Conservation (phyloP, 306 rosid genomes). For the Begonia peltatifolia region DNA sequence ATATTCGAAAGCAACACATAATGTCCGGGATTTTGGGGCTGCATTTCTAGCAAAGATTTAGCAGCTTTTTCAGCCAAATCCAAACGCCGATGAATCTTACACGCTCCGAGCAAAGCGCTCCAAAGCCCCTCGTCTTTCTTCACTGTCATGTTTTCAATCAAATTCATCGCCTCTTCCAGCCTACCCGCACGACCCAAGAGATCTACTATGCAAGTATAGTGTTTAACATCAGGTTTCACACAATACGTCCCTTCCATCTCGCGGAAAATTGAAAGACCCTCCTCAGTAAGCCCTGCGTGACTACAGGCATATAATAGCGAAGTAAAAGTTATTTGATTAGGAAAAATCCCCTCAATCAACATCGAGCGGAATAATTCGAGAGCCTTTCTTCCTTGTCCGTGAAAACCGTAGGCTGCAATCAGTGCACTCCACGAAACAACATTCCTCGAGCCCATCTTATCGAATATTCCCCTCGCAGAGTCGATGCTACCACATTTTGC, state of each 20-base stretch:
- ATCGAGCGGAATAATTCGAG: slow-evolving; percentile 40
- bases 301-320: slow-evolving; percentile 79
- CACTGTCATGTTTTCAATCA: slow-evolving; percentile 35
- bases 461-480: slow-evolving; percentile 47
- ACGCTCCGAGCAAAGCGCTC: slow-evolving; percentile 78
- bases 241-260: slow-evolving; percentile 43
- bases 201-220: slow-evolving; percentile 70
- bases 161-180: slow-evolving; percentile 45
- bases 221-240: slow-evolving; percentile 58
- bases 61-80: slow-evolving; percentile 62
- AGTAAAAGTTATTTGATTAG: slow-evolving; percentile 47
- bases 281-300: slow-evolving; percentile 53
- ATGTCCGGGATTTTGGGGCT: slow-evolving; percentile 57
- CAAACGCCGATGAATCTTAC: slow-evolving; percentile 46
- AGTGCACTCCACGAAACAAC: slow-evolving; percentile 76
- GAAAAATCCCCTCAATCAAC: slow-evolving; percentile 34
- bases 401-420: slow-evolving; percentile 72
- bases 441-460: slow-evolving; percentile 48
- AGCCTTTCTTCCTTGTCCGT: slow-evolving; percentile 56
- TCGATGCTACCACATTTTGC: slow-evolving; percentile 61
- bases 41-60: slow-evolving; percentile 42
- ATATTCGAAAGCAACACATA: slow-evolving; percentile 65
- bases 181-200: slow-evolving; percentile 72
- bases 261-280: slow-evolving; percentile 44
- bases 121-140: slow-evolving; percentile 61